Conservation (phyloP, 2,329 filamentous ascomycete species). For the Curvularia spicifera region DNA sequence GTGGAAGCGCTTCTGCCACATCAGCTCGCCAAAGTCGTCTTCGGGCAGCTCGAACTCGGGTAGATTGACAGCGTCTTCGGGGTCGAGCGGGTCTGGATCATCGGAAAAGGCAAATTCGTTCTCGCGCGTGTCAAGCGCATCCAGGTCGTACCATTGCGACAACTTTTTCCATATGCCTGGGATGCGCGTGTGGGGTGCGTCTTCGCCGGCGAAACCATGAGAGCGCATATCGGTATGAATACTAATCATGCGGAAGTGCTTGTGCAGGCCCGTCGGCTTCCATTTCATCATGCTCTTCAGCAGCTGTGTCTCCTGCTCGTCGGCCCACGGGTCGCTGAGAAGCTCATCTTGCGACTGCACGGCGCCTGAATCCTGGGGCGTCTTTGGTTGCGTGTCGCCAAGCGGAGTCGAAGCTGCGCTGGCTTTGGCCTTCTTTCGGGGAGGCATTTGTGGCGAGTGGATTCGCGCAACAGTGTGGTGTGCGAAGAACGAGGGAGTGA, state of each 20-base stretch:
- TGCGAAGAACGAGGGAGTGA: neutral
- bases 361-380: constrained; percentile 47
- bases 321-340: constrained; percentile 82
- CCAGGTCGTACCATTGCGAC: constrained; percentile 80
- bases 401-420: constrained; percentile 64
- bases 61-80: constrained; percentile 39
- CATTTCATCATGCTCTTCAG: constrained; percentile 92
- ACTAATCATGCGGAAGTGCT: constrained; percentile 61
- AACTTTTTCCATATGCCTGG: constrained; percentile 93
- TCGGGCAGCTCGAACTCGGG: constrained; percentile 54
- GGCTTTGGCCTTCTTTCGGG: constrained; percentile 70
- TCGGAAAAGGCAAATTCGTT: constrained; percentile 63
- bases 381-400: constrained; percentile 49
- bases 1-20: constrained; percentile 52
- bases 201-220: constrained; percentile 71
- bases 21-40: constrained; percentile 52
- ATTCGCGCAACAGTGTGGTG: constrained; percentile 1
- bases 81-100: constrained; percentile 60
- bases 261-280: constrained; percentile 85
- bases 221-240: constrained; percentile 48
- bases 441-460: constrained; percentile 62
- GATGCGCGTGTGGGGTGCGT: constrained; percentile 81
- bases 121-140: constrained; percentile 83
- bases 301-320: constrained; percentile 90
- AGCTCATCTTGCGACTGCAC: constrained; percentile 63